Evolutionary conservation across 192 early-diverging fungal species (phyloP).

Genomic region (Rhizophagus sp.): DNA sequence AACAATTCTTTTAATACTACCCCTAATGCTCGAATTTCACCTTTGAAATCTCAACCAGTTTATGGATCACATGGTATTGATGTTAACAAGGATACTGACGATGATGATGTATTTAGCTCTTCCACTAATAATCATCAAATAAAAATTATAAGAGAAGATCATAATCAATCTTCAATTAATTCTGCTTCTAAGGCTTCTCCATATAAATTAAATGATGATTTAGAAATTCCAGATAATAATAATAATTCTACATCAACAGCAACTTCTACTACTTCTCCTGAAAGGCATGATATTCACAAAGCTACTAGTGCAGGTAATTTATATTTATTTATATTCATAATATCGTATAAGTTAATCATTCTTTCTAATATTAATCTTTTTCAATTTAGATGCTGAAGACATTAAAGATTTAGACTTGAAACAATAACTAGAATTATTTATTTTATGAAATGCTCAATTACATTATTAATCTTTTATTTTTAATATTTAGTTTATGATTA

Average conservation of each 20-base stretch:
- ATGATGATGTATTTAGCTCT: neutral
- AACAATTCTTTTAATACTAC: neutral
- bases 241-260: neutral
- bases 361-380: neutral
- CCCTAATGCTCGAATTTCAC: neutral
- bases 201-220: neutral
- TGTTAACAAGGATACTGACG: neutral
- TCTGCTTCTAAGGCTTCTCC: neutral
- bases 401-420: neutral
- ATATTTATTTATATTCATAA: neutral
- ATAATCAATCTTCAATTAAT: neutral
- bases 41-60: neutral
- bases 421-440: neutral
- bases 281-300: neutral
- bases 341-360: neutral
- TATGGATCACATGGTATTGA: neutral
- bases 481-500: neutral
- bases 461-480: neutral
- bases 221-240: neutral
- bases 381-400: conserved; percentile 2
- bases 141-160: neutral
- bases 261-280: neutral
- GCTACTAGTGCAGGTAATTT: neutral
- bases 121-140: neutral
- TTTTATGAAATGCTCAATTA: neutral